These are phyloP conservation scores for Aureobasidium melanogenum DNA, from an alignment of 2,329 filamentous ascomycete species.

Conservation along the genomic window DNA sequence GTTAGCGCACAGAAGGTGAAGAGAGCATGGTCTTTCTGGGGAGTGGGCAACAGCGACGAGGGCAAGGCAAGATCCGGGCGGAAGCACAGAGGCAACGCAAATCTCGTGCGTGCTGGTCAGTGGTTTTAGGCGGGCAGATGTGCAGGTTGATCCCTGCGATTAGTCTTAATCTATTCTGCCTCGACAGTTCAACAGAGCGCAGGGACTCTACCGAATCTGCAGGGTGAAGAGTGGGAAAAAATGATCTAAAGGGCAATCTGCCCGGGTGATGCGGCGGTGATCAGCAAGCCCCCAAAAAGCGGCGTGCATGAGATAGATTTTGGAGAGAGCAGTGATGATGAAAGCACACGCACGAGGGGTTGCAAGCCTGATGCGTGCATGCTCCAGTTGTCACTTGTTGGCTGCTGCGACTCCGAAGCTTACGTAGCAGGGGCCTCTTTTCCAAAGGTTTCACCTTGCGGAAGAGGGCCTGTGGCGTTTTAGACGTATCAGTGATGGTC, in stretches of 20 bases:
- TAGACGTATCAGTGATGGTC: conserved; percentile 11
- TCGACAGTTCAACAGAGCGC: conserved; percentile 12
- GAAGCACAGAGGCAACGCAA: conserved; percentile 13
- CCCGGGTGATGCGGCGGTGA: conserved; percentile 15
- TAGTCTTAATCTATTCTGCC: conserved; percentile 14
- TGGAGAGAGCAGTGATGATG: conserved; percentile 2
- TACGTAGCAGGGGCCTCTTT: conserved; percentile 7
- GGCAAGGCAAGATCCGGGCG: conserved; percentile 13
- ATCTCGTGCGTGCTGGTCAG: conserved; percentile 15
- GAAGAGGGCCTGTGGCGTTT: conserved; percentile 8
- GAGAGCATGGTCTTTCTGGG: conserved; percentile 5
- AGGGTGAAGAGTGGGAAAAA: conserved; percentile 4
- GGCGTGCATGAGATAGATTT: conserved; percentile 12
- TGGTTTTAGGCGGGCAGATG: conserved; percentile 14
- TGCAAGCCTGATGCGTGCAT: conserved; percentile 9
- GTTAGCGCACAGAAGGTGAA: conserved; percentile 12
- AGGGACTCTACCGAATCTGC: conserved; percentile 12
- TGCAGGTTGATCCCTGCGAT: conserved; percentile 14
- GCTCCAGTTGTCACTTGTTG: conserved; percentile 1
- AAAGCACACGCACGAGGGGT: conserved; percentile 9
- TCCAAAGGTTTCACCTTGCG: conserved; percentile 3
- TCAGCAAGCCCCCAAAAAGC: conserved; percentile 13
- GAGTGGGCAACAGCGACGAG: conserved; percentile 4
- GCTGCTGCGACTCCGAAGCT: conserved; percentile 5
- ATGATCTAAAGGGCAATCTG: conserved; percentile 14